phyloP scores from a whole-genome alignment of 2,329 filamentous ascomycete species.

The Fusarium sambucinum region DNA sequence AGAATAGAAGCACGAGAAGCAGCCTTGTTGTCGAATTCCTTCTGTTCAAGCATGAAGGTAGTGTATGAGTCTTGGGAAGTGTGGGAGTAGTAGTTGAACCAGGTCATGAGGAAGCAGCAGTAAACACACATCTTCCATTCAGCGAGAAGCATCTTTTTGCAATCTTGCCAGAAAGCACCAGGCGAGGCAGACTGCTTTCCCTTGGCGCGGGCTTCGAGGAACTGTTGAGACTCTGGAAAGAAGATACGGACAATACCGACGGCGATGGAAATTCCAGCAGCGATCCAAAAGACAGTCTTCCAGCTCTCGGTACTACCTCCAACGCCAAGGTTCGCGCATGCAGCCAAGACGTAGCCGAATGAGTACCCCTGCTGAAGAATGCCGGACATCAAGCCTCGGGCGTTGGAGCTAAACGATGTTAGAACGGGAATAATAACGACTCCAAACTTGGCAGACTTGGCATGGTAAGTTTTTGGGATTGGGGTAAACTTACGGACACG shows the following conservation, averaged over 20 bases:
- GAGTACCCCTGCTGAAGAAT: constrained; percentile 87
- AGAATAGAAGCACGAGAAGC: constrained; percentile 82
- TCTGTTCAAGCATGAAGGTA: constrained; percentile 81
- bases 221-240: constrained; percentile 82
- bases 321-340: constrained; percentile 79
- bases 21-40: constrained; percentile 72
- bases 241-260: constrained; percentile 75
- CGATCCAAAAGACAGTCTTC: constrained; percentile 83
- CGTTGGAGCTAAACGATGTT: constrained; percentile 61
- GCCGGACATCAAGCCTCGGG: constrained; percentile 83
- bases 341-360: constrained; percentile 82
- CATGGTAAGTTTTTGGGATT: background rate
- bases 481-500: constrained; percentile 68
- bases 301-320: constrained; percentile 72
- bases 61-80: constrained; percentile 86
- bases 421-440: constrained; percentile 36
- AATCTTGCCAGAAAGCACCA: constrained; percentile 75
- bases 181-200: constrained; percentile 63
- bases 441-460: constrained; percentile 32
- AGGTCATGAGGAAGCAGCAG: constrained; percentile 82
- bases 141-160: constrained; percentile 72
- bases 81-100: constrained; percentile 81
- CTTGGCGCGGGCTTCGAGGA: constrained; percentile 74
- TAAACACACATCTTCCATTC: constrained; percentile 85
- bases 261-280: constrained; percentile 72